Evolutionary conservation across 2,329 filamentous ascomycete genomes (phyloP).

Genomic region (Chlorencoelia australis): DNA sequence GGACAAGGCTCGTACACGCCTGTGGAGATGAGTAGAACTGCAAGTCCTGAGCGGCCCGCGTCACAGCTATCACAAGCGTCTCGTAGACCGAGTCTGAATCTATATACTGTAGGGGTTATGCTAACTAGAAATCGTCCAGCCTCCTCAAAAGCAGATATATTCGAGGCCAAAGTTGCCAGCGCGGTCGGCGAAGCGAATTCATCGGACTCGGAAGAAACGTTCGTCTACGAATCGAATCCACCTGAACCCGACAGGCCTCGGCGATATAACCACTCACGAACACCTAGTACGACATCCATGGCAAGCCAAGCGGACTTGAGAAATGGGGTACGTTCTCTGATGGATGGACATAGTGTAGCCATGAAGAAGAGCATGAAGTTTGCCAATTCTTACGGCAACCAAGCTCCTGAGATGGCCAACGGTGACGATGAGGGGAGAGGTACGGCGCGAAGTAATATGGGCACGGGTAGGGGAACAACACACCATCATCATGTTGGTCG

Average conservation of each 20-base stretch:
- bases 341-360: conserved; percentile 55
- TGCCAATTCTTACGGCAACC: conserved; percentile 61
- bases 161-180: conserved; percentile 92
- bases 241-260: conserved; percentile 54
- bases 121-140: conserved; percentile 45
- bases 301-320: conserved; percentile 55
- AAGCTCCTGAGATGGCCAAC: conserved; percentile 37
- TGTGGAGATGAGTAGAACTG: conserved; percentile 15
- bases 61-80: conserved; percentile 20
- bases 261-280: conserved; percentile 83
- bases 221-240: conserved; percentile 97
- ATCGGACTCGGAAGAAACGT: conserved; percentile 95
- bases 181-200: conserved; percentile 94
- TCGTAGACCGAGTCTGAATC: conserved; percentile 31
- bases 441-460: conserved; percentile 48
- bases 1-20: conserved; percentile 22
- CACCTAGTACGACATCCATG: conserved; percentile 85
- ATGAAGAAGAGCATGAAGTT: conserved; percentile 97
- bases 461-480: conserved; percentile 53
- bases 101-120: conserved; percentile 32
- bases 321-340: conserved; percentile 41
- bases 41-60: conserved; percentile 20
- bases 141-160: conserved; percentile 94
- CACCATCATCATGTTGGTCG: conserved; percentile 75
- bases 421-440: conserved; percentile 60